Conservation (phyloP, 1,139 yeast species). For the Hansenula sp. region DNA sequence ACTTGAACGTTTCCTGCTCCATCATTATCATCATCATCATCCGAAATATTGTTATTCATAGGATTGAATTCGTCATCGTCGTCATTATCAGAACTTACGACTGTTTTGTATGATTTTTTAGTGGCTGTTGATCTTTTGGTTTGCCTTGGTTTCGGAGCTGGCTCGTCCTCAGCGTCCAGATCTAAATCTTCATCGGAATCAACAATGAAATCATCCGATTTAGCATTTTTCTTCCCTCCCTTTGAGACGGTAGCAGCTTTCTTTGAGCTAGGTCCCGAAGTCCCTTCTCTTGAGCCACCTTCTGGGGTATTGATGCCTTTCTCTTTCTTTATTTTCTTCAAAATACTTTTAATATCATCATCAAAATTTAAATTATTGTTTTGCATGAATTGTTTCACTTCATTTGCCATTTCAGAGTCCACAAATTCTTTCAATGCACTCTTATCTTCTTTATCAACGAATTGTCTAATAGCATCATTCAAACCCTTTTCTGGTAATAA, state of each 20-base stretch:
- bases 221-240: too few relatives aligned
- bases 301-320: conserved; percentile 11
- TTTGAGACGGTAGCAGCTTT: background rate
- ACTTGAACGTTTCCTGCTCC: conserved; percentile 1
- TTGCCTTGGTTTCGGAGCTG: background rate
- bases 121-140: conserved; percentile 1
- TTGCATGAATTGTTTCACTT: conserved; percentile 52
- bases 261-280: background rate
- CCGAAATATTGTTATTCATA: background rate
- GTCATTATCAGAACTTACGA: conserved; percentile 9
- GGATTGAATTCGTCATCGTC: conserved; percentile 7
- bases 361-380: conserved; percentile 32
- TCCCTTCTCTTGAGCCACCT: conserved; percentile 18
- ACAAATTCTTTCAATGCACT: conserved; percentile 65
- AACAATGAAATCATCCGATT: conserved; percentile 3
- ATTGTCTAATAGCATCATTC: conserved; percentile 66
- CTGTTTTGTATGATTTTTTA: conserved; percentile 7
- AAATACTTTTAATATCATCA: conserved; percentile 28
- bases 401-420: conserved; percentile 59
- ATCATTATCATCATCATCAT: conserved; percentile 7
- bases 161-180: conserved; percentile 4
- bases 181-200: conserved; percentile 2
- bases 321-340: conserved; percentile 24
- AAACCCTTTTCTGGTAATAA: conserved; percentile 77
- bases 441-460: conserved; percentile 82